Evolutionary conservation across 2,329 filamentous ascomycete species (phyloP).

Genomic region (Scopulariopsis brevicaulis): DNA sequence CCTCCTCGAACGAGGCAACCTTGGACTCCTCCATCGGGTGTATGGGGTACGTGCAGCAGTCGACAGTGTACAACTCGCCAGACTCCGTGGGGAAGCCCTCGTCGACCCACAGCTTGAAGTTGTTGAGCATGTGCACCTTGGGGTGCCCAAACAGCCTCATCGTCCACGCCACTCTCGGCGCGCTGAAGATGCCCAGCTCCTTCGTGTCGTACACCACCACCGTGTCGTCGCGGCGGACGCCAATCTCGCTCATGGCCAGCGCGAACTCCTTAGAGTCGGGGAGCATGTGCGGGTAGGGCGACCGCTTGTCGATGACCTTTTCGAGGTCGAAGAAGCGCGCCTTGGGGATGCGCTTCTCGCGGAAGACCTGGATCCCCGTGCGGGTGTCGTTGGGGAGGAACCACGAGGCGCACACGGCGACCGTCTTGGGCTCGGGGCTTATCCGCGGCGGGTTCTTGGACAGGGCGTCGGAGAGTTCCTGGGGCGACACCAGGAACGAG

Average conservation of each 20-base stretch:
- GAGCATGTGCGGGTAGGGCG: conserved; percentile 93
- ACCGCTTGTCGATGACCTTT: conserved; percentile 75
- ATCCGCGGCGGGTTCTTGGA: conserved; percentile 73
- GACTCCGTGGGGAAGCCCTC: conserved; percentile 71
- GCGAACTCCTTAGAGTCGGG: conserved; percentile 73
- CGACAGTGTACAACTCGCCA: conserved; percentile 59
- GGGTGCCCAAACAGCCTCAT: conserved; percentile 80
- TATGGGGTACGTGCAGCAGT: conserved; percentile 54
- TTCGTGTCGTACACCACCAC: conserved; percentile 91
- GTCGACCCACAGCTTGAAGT: conserved; percentile 89
- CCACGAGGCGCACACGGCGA: conserved; percentile 89
- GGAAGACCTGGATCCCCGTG: conserved; percentile 70
- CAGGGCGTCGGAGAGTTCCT: conserved; percentile 70
- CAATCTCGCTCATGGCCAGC: conserved; percentile 76
- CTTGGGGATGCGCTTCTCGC: conserved; percentile 72
- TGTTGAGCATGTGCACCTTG: conserved; percentile 84
- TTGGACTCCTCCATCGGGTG: conserved; percentile 53
- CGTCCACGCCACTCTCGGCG: conserved; percentile 90
- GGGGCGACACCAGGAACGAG: conserved; percentile 77
- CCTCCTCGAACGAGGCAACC: conserved; percentile 72
- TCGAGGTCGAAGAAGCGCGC: conserved; percentile 96
- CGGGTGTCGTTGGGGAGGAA: conserved; percentile 89
- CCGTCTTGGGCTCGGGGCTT: conserved; percentile 69
- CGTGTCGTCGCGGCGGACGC: conserved; percentile 76
- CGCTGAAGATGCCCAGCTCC: conserved; percentile 88